Evolutionary conservation across 78 protist genomes (phyloP).

Genomic region (Anaeramoeba ignava): DNA sequence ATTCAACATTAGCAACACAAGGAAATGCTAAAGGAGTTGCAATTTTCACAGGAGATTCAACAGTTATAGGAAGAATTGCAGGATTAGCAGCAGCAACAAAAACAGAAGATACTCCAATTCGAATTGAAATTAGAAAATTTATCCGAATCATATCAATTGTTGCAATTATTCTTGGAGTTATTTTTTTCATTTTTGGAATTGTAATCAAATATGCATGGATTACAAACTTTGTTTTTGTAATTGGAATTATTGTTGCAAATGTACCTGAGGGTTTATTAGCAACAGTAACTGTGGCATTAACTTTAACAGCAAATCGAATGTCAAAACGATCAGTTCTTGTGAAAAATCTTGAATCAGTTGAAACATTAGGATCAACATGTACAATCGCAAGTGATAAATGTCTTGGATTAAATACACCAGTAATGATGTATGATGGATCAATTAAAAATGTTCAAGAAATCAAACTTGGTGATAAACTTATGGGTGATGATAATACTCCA

Average conservation of each 20-base stretch:
- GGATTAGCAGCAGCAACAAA: slow-evolving; percentile 8
- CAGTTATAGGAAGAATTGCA: not conserved
- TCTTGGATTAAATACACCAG: not conserved
- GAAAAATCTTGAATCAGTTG: slow-evolving; percentile 45
- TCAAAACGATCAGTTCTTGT: slow-evolving; percentile 45
- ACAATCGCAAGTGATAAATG: slow-evolving; percentile 39
- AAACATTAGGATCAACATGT: slow-evolving; percentile 43
- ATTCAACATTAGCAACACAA: slow-evolving; percentile 40
- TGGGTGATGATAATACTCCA: no score
- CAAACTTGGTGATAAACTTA: not conserved
- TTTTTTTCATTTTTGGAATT: slow-evolving; percentile 36
- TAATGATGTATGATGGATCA: not conserved
- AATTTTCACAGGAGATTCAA: not conserved
- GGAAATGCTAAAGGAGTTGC: slow-evolving; percentile 58
- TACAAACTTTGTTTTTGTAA: slow-evolving; percentile 5
- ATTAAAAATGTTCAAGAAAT: not conserved
- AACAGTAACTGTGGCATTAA: slow-evolving; percentile 37
- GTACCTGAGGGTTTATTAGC: slow-evolving; percentile 62
- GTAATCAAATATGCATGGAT: not conserved
- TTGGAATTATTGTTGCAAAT: slow-evolving; percentile 51
- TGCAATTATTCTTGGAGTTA: slow-evolving; percentile 47
- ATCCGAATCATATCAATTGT: slow-evolving; percentile 48
- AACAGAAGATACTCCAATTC: slow-evolving; percentile 38
- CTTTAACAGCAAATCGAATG: slow-evolving; percentile 39
- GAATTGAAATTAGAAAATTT: slow-evolving; percentile 59